Percentiles rank a stretch among this genome's conserved stretches.
Evolutionary conservation across 1,284 basidiomycete species (phyloP).

Genomic region (Ceratobasidium theobromae): DNA sequence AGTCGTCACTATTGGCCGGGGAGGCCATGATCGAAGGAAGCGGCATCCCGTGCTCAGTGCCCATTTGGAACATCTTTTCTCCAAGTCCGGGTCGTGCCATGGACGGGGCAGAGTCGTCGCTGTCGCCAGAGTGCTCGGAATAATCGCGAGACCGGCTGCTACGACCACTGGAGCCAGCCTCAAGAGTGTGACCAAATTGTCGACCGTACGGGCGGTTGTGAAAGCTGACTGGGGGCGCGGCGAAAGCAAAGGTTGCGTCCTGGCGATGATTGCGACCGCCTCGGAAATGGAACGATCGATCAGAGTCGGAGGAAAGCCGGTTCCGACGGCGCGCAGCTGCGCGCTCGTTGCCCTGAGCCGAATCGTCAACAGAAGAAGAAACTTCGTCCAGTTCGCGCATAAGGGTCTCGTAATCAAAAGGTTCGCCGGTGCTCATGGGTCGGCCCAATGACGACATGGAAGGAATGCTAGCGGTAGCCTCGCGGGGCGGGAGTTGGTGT

Average conservation of each 20-base stretch:
- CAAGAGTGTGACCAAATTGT: slow-evolving; percentile 48
- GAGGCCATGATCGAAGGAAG: slow-evolving; percentile 69
- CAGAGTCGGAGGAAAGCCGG: slow-evolving; percentile 62
- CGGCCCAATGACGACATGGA: slow-evolving; percentile 80
- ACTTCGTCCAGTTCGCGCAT: slow-evolving; percentile 24
- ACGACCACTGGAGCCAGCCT: slow-evolving; percentile 21
- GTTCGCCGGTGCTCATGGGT: slow-evolving; percentile 64
- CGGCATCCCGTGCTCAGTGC: slow-evolving; percentile 58
- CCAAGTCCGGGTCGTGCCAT: slow-evolving; percentile 74
- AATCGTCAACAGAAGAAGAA: not conserved
- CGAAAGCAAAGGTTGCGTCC: slow-evolving; percentile 22
- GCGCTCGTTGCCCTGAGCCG: slow-evolving; percentile 36
- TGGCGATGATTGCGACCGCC: slow-evolving; percentile 1
- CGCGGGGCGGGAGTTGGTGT: not conserved
- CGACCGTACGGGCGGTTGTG: slow-evolving; percentile 57
- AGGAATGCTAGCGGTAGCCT: slow-evolving; percentile 73
- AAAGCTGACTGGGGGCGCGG: slow-evolving; percentile 63
- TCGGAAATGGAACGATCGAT: slow-evolving; percentile 72
- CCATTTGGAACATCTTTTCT: slow-evolving; percentile 82
- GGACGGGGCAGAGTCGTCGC: slow-evolving; percentile 58
- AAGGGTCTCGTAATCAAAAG: slow-evolving; percentile 63
- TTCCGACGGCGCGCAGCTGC: slow-evolving; percentile 43
- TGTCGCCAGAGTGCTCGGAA: slow-evolving; percentile 51
- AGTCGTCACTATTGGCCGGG: slow-evolving; percentile 52
- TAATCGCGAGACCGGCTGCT: slow-evolving; percentile 52